Percentiles rank a stretch among this genome's conserved stretches.
Conservation (phyloP, 1,284 basidiomycete genomes). For the Lentinula novae-zelandiae region DNA sequence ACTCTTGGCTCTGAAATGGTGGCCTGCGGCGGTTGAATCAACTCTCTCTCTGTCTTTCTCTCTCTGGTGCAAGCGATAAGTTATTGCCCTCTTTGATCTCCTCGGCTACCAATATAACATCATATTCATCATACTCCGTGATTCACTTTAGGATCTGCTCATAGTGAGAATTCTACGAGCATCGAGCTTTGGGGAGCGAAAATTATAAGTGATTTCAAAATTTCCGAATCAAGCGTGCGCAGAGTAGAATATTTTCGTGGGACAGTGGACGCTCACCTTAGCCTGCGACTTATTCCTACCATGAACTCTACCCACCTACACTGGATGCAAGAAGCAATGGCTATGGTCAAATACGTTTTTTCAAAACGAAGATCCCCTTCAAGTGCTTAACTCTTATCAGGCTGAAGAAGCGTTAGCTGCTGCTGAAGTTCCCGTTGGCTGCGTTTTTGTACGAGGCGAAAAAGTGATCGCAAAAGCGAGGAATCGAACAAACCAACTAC, state of each 20-base stretch:
- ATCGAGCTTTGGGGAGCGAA: too few relatives aligned
- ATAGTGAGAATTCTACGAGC: too few relatives aligned
- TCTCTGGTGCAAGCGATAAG: too few relatives aligned
- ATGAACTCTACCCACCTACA: constrained; percentile 11
- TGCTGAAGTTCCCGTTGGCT: constrained; percentile 94
- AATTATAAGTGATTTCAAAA: background rate
- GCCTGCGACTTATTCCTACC: constrained; percentile 67
- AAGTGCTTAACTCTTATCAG: constrained; percentile 30
- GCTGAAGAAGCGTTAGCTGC: constrained; percentile 83
- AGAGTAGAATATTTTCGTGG: too few relatives aligned
- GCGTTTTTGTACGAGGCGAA: constrained; percentile 85
- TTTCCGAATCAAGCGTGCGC: background rate
- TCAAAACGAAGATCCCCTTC: background rate
- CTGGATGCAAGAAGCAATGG: constrained; percentile 56
- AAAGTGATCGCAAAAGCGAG: constrained; percentile 80
- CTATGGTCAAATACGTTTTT: constrained; percentile 36
- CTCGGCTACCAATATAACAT: too few relatives aligned
- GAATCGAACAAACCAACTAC: constrained; percentile 92
- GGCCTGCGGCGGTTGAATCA: too few relatives aligned
- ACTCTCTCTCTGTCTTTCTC: too few relatives aligned
- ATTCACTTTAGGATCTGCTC: too few relatives aligned
- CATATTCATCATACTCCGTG: too few relatives aligned
- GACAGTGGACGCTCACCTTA: background rate
- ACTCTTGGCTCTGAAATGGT: too few relatives aligned
- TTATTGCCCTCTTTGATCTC: too few relatives aligned